Evolutionary conservation across 805 yeast species (phyloP), one percentile per base, ranked within the genome.

Genomic region (Saturnispora zaruensis): DNA sequence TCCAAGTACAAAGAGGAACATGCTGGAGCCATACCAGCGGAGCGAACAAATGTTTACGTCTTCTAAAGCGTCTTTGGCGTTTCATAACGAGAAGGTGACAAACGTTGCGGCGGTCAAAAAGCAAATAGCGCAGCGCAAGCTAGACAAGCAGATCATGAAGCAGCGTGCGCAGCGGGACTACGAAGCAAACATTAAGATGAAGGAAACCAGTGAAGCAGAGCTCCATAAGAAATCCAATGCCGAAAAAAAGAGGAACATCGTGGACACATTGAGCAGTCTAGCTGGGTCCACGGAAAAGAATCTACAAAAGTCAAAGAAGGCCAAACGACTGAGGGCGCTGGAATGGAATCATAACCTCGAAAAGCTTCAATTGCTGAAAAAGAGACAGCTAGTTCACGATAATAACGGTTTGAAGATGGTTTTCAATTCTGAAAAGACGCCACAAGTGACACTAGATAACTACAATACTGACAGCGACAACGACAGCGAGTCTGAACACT

Each of bases 1-100:
- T 11, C 51, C 53, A 6, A 11, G 6, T 6, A 51, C 53, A 3
- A 43, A 41, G 18, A 18, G 24, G 4, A 54, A 50, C 37, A 9
- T 50, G 23, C 23, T 45, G 44, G 49, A 56, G 21, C 41, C 45
- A 18, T 55, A 49, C 7, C 58, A 59, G 23, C 37, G 44, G 5
- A 23, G 14, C 14, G 46, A 46, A 24, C 40, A 30, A 11, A 62
- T 65, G 36, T 79, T 78, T 53, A 66, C 72, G 3, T 68, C 66
- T 45, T 61, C 63, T 1, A 62, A 66, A 23, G 72, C 77, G 4
- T 74, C 76, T 25, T 65, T 66, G 44, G 80, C 81, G 3, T 78
- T 78, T 55, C 77, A 73, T 56, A 72, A 76, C 56, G 75, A 74
- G 14, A 66, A 69, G 30, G 79, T 69, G 54, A 70, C 69, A 9